Conservation (phyloP, 2,329 filamentous ascomycete genomes). For the Aphanoascus verrucosus region DNA sequence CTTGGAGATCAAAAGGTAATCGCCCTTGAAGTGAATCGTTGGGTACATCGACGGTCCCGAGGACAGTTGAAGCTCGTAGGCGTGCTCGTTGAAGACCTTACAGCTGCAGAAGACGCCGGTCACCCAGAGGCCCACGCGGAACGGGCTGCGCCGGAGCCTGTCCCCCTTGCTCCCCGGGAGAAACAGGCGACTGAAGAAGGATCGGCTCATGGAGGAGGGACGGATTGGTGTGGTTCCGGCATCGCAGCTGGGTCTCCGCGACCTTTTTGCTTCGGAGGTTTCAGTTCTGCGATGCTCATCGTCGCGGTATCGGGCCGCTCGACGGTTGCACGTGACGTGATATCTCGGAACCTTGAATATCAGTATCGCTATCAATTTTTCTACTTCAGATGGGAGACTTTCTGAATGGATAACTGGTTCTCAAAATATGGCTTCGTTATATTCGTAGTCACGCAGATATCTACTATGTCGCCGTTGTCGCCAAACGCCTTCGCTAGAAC, state of each 20-base stretch:
- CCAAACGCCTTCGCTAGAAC: constrained; percentile 1
- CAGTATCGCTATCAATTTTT: too few relatives aligned
- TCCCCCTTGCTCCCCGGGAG: constrained; percentile 1
- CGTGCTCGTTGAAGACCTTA: constrained; percentile 44
- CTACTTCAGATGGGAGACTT: too few relatives aligned
- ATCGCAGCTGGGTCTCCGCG: neutral
- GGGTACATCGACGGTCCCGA: constrained; percentile 81
- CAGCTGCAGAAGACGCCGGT: constrained; percentile 29
- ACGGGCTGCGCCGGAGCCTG: constrained; percentile 10
- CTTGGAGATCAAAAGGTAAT: constrained; percentile 59
- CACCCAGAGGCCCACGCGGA: constrained; percentile 24
- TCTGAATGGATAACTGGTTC: too few relatives aligned
- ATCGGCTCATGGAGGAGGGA: constrained; percentile 5
- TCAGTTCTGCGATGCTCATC: too few relatives aligned
- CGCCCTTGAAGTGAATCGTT: constrained; percentile 58
- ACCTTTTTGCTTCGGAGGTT: neutral
- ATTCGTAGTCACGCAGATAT: neutral
- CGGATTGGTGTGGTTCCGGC: neutral
- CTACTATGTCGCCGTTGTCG: neutral
- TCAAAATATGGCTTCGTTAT: too few relatives aligned
- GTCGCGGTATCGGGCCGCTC: too few relatives aligned
- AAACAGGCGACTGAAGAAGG: neutral
- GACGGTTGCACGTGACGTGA: too few relatives aligned
- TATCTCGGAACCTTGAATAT: too few relatives aligned
- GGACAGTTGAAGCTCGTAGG: constrained; percentile 49